These are phyloP conservation scores for Pyricularia pennisetigena DNA, from an alignment of 2,329 filamentous ascomycete genomes.

Conservation along the genomic window DNA sequence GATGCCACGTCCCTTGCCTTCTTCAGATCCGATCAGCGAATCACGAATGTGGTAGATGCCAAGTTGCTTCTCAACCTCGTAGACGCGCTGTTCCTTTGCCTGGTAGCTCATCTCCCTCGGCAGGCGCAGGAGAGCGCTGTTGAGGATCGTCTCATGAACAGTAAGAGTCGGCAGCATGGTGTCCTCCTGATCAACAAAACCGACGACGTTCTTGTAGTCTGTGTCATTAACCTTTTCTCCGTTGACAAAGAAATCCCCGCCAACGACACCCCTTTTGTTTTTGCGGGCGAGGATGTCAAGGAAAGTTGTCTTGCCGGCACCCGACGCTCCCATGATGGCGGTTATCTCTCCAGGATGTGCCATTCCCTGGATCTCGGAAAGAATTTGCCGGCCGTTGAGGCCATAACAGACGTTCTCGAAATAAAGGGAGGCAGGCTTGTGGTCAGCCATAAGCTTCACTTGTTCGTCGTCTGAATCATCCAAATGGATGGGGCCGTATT, in stretches of 20 bases:
- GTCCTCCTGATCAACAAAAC: slow-evolving; percentile 97
- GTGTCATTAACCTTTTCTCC: slow-evolving; percentile 78
- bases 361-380: slow-evolving; percentile 70
- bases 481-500: slow-evolving; percentile 65
- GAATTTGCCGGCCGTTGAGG: slow-evolving; percentile 79
- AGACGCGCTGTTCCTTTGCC: slow-evolving; percentile 84
- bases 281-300: slow-evolving; percentile 92
- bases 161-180: slow-evolving; percentile 93
- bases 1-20: slow-evolving; percentile 87
- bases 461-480: slow-evolving; percentile 87
- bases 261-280: slow-evolving; percentile 77
- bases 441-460: slow-evolving; percentile 78
- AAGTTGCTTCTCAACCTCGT: slow-evolving; percentile 90
- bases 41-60: slow-evolving; percentile 92
- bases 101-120: slow-evolving; percentile 80
- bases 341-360: slow-evolving; percentile 94
- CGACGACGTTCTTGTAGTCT: slow-evolving; percentile 85
- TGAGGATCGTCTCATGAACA: slow-evolving; percentile 95
- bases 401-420: slow-evolving; percentile 84
- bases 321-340: slow-evolving; percentile 96
- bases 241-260: slow-evolving; percentile 84
- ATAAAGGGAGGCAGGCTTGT: slow-evolving; percentile 80
- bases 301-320: slow-evolving; percentile 95
- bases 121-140: slow-evolving; percentile 83
- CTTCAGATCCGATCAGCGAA: slow-evolving; percentile 91